phyloP scores from a whole-genome alignment of 768 basidiomycete genomes.

The Harrya chromipes region DNA sequence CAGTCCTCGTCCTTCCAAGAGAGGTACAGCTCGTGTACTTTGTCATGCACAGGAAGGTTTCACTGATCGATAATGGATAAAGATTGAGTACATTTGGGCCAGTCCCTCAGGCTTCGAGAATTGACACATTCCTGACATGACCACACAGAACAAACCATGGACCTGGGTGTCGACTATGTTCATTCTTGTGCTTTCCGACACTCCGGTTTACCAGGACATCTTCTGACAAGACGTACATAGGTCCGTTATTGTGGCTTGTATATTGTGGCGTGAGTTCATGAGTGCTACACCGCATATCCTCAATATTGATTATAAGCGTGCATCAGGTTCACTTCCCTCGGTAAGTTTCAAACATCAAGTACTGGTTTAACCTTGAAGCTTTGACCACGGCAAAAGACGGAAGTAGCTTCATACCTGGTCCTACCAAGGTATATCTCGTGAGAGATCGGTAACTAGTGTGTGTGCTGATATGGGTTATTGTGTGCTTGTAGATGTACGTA shows the following conservation, averaged over 20 bases:
- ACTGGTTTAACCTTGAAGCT: not conserved
- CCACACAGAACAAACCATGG: not conserved
- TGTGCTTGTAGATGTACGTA: not conserved
- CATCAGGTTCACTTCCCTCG: not conserved
- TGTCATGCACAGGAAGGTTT: too few relatives aligned
- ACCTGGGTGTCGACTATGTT: not conserved
- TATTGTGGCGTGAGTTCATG: not conserved
- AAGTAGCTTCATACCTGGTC: not conserved
- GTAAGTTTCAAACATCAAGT: not conserved
- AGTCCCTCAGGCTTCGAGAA: too few relatives aligned
- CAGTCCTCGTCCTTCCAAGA: too few relatives aligned
- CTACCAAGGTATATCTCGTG: not conserved
- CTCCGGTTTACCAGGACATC: too few relatives aligned
- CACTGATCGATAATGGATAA: not conserved
- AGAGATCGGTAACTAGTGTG: too few relatives aligned
- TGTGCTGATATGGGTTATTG: not conserved
- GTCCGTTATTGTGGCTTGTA: conserved; percentile 2
- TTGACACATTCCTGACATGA: not conserved
- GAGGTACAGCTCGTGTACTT: too few relatives aligned
- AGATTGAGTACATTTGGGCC: conserved; percentile 4
- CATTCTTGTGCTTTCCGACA: not conserved
- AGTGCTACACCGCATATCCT: too few relatives aligned
- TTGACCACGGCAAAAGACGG: not conserved
- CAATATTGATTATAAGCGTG: not conserved
- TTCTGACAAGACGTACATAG: not conserved